Conservation (phyloP, 495 filamentous ascomycete genomes). For the Aspergillus baeticus region DNA sequence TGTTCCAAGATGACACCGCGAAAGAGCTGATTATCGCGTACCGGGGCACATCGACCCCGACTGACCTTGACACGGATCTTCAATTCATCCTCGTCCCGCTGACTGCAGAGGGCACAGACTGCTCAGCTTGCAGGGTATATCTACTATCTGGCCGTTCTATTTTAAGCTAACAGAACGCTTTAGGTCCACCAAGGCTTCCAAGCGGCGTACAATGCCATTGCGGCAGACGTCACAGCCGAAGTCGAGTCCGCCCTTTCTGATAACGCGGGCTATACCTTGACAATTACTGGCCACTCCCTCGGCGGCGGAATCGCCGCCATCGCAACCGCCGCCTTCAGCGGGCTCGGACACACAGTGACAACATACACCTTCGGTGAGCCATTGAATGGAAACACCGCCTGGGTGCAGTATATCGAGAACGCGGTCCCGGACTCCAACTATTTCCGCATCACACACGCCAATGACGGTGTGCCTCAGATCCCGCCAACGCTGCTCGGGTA, state of each 20-base stretch:
- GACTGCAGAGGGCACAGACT: neutral
- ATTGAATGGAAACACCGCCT: neutral
- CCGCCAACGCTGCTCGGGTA: neutral
- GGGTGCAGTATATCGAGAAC: neutral
- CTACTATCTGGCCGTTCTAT: no score
- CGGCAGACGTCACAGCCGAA: no score
- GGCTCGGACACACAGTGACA: neutral
- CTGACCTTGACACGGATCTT: neutral
- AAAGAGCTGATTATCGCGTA: neutral
- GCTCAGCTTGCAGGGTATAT: neutral
- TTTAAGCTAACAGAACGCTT: no score
- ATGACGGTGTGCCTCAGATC: neutral
- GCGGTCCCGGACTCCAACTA: neutral
- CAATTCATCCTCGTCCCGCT: neutral
- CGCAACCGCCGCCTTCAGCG: neutral
- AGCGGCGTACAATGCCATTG: no score
- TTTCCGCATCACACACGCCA: neutral
- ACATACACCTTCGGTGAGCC: neutral
- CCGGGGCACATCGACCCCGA: no score
- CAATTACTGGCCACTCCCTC: neutral
- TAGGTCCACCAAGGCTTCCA: no score
- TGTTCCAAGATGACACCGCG: neutral
- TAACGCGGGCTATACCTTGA: neutral
- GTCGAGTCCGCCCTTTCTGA: no score
- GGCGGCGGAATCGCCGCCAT: neutral